A percentile compares a stretch with the other conserved stretches of the same genome.
Conservation (phyloP, 345 rosid genomes). For the Passiflora organensis region DNA sequence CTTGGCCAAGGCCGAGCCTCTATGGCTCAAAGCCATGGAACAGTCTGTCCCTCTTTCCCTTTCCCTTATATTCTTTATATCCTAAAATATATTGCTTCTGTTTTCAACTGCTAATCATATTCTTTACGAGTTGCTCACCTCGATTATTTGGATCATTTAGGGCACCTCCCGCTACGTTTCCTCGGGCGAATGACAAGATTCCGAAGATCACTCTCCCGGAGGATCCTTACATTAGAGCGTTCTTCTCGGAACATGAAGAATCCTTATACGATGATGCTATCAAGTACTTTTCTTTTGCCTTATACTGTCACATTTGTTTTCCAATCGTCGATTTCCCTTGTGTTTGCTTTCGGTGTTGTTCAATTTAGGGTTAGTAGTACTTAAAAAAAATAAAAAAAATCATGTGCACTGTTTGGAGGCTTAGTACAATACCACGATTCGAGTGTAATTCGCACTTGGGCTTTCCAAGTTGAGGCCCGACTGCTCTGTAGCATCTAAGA, state of each 20-base stretch:
- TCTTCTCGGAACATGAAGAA: conserved; percentile 54
- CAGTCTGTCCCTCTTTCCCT: conserved; percentile 34
- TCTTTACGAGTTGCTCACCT: not conserved
- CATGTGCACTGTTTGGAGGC: no score
- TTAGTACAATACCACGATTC: no score
- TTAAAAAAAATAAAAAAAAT: no score
- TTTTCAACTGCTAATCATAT: no score
- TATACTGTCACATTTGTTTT: not conserved
- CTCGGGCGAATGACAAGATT: conserved; percentile 59
- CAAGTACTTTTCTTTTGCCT: conserved; percentile 43
- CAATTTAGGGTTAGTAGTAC: no score
- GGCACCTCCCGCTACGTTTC: conserved; percentile 76
- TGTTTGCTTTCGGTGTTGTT: no score
- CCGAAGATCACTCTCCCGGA: conserved; percentile 71
- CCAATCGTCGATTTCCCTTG: no score
- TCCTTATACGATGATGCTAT: conserved; percentile 51
- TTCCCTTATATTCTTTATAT: conserved; percentile 5
- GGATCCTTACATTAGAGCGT: conserved; percentile 62
- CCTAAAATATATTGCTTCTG: not conserved
- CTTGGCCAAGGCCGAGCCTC: conserved; percentile 63
- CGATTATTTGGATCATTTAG: conserved; percentile 23
- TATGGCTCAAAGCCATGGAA: conserved; percentile 93
- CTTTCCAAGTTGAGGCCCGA: no score
- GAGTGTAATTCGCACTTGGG: no score
- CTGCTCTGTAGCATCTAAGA: no score